Evolutionary conservation across 106 monocot species (phyloP), one percentile per base, ranked within the genome.

Genomic region (Agapanthus africanus): DNA sequence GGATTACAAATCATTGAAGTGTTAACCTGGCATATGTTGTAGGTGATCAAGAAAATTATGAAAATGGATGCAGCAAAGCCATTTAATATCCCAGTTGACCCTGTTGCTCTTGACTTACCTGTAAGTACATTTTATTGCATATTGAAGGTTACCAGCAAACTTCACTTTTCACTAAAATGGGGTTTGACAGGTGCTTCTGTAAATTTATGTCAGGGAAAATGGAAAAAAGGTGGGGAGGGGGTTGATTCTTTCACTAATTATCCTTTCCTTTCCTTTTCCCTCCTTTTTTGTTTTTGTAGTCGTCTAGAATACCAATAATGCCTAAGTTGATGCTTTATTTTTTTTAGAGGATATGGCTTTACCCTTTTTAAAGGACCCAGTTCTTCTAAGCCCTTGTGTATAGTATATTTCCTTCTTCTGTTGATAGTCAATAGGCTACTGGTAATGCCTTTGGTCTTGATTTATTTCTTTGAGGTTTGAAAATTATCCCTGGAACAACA

Each of bases 1-100:
- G 28, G 19, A 9, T 14, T 49, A 44, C 31, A 10, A 15, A 14
- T 27, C 10, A 11, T 35, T 39, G 38, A 32, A 22, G 22, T 64
- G 37, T 66, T 26, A 44, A 37, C 26, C 25, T 57, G 37, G 19
- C 6, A 2, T 57, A 57, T 70, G 14, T 77, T 30, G 59, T 67
- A 97, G 95, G 91, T 91, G 70, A 87, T 97, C 49, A 91, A 84
- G 70, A 89, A 91, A 80, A 71, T 91, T 41, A 97, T 97, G 95
- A 97, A 88, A 80, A 97, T 97, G 95, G 95, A 97, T 62, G 91
- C 91, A 44, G 91, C 95, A 54, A 91, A 54, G 56, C 95, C 95
- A 54, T 97, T 97, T 59, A 97, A 91, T 64, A 64, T 83, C 15
- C 95, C 95, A 23, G 95, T 97, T 60, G 81, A 97, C 69, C 95